Evolutionary conservation across 139 green algal genomes (phyloP), one percentile per base, ranked within the genome.

Genomic region (Penium margaritaceum): DNA sequence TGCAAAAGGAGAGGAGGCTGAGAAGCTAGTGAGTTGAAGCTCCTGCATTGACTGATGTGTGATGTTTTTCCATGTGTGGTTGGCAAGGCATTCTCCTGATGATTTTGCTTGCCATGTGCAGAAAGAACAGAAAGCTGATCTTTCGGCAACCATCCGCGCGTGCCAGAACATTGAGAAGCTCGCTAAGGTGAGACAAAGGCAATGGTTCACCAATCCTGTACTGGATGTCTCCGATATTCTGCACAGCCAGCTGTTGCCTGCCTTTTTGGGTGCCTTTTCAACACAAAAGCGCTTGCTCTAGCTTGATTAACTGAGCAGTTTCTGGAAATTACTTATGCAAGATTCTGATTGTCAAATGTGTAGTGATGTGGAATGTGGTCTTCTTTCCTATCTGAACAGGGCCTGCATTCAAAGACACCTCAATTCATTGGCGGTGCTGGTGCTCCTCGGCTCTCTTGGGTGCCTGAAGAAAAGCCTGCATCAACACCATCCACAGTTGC

Each of bases 111-210:
- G 62, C 6, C n/a, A 14, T n/a, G 19, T 6, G 63, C 66, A 74
- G 66, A 63, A 63, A 63, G 66, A 39, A 34, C 66, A 74, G 66
- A 74, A 74, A 39, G 36, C 24, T 47, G 66, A n/a, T 19, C 38
- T 39, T 9, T 19, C 66, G 5, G 21, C 30, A 19, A 9, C 19
- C 5, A 33, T 74, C 33, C 66, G 44, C 34, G 27, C 30, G 17
- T 36, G 35, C 36, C 41, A 36, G 17, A 74, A 74, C 36, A 74
- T 74, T 3, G 66, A 74, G 66, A 74, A 74, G 41, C 51, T 74
- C 32, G 44, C 36, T 27, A 74, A 74, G 66, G 66, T 74, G 54
- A 15, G 36, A 21, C 15, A 60, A 27, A 24, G 51, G 51, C 4
- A 1, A 1, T 60, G 2, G 30, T 60, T n/a, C 51, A 60, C 24